A percentile compares a stretch with the other conserved stretches of the same genome.
Evolutionary conservation across 805 yeast species (phyloP).

Genomic region (Candida palmyrensis): DNA sequence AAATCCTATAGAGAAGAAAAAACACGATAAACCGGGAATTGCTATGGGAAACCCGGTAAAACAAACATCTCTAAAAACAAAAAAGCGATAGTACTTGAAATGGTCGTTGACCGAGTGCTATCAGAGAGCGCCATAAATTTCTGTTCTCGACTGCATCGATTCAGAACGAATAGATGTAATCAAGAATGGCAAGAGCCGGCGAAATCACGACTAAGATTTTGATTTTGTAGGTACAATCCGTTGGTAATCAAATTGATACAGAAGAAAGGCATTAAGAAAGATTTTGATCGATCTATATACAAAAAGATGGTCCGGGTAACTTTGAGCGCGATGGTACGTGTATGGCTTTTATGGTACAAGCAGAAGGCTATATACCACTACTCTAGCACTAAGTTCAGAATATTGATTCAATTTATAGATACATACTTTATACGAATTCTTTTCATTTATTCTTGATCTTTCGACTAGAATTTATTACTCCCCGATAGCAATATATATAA

Average conservation of each 20-base stretch:
- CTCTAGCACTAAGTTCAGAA: too few species aligned
- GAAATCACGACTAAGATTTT: slow-evolving; percentile 22
- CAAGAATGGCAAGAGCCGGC: slow-evolving; percentile 11
- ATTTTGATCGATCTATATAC: background rate
- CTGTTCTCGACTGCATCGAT: slow-evolving; percentile 5
- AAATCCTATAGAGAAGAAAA: slow-evolving; percentile 32
- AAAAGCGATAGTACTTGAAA: slow-evolving; percentile 7
- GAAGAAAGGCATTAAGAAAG: slow-evolving; percentile 6
- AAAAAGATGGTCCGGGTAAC: background rate
- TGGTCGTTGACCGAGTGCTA: background rate
- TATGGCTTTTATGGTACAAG: background rate
- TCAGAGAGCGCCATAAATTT: slow-evolving; percentile 1
- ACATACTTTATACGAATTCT: slow-evolving; percentile 10
- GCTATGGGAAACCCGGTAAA: slow-evolving; percentile 33
- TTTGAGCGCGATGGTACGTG: background rate
- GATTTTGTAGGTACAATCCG: slow-evolving; percentile 28
- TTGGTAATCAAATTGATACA: slow-evolving; percentile 25
- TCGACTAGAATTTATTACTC: slow-evolving; percentile 8
- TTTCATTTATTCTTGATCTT: slow-evolving; percentile 10
- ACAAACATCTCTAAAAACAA: slow-evolving; percentile 28
- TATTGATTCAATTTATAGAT: too few species aligned
- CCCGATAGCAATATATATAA: slow-evolving; percentile 9
- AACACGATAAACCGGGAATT: slow-evolving; percentile 45
- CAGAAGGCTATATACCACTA: too few species aligned
- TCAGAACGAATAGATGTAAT: slow-evolving; percentile 19